Conservation (phyloP, 176 grass and related monocot genomes). For the Phragmites australis region DNA sequence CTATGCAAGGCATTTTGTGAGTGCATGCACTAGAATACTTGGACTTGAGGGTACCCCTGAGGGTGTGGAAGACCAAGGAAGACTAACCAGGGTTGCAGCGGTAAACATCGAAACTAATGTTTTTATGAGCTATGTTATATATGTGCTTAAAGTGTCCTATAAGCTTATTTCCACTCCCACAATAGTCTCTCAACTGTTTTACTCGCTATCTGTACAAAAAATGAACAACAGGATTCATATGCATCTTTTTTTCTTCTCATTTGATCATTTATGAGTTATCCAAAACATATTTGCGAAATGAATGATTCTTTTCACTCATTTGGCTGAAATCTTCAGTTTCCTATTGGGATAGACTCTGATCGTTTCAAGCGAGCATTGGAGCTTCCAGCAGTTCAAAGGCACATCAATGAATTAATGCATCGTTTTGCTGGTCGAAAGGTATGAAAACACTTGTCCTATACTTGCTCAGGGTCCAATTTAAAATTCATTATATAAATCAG, state of each 20-base stretch:
- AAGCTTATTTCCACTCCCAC: constrained; percentile 20
- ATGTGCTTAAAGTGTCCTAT: constrained; percentile 8
- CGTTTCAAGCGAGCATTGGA: constrained; percentile 93
- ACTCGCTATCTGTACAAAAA: background rate
- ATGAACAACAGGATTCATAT: background rate
- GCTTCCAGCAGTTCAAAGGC: constrained; percentile 73
- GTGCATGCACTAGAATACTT: constrained; percentile 96
- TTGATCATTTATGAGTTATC: constrained; percentile 32
- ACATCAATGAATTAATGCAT: constrained; percentile 64
- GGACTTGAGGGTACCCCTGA: constrained; percentile 98
- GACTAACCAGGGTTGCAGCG: constrained; percentile 91
- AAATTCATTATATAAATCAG: constrained; percentile 13
- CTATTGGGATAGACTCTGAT: constrained; percentile 99
- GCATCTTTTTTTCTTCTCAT: background rate
- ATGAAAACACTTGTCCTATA: constrained; percentile 18
- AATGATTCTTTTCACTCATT: constrained; percentile 49
- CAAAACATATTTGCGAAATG: constrained; percentile 29
- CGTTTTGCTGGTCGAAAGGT: constrained; percentile 90
- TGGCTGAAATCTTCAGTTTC: constrained; percentile 90
- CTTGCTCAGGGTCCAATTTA: background rate
- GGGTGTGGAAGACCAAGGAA: constrained; percentile 98
- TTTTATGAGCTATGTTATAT: constrained; percentile 19
- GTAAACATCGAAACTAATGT: constrained; percentile 46
- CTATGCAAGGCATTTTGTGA: constrained; percentile 93
- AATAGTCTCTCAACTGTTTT: background rate